Conservation (phyloP, 768 basidiomycete species). For the Podaxis mareebaensis region DNA sequence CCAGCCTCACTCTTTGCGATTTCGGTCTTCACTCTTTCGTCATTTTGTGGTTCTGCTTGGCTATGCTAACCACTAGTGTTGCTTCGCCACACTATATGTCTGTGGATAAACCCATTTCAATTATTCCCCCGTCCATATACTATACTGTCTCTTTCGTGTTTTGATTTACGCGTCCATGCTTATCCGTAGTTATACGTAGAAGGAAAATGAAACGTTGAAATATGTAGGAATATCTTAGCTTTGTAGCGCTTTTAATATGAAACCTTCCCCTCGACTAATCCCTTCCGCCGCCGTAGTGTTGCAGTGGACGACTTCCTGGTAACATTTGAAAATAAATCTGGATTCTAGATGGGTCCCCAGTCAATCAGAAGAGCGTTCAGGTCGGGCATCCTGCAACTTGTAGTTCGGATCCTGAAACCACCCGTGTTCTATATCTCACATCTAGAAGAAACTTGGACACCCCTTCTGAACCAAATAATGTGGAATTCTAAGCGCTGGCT, state of each 20-base stretch:
- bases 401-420: no score
- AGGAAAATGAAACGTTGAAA: conserved; percentile 14
- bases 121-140: background rate
- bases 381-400: no score
- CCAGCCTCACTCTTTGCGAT: background rate
- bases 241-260: conserved; percentile 9
- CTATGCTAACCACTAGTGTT: conserved; percentile 3
- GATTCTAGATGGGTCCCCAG: no score
- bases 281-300: background rate
- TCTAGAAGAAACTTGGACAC: no score
- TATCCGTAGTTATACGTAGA: background rate
- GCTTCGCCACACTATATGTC: background rate
- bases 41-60: conserved; percentile 3
- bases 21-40: background rate
- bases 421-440: no score
- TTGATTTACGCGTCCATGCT: conserved; percentile 3
- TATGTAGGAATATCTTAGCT: conserved; percentile 13
- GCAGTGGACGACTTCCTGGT: no score
- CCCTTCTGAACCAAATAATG: no score
- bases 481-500: no score
- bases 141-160: background rate
- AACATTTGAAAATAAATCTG: no score
- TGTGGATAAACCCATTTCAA: background rate
- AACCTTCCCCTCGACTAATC: background rate
- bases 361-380: no score